Evolutionary conservation across 1,284 basidiomycete genomes (phyloP), one percentile per base, ranked within the genome.

Genomic region (Microbotryomycetes sp.): DNA sequence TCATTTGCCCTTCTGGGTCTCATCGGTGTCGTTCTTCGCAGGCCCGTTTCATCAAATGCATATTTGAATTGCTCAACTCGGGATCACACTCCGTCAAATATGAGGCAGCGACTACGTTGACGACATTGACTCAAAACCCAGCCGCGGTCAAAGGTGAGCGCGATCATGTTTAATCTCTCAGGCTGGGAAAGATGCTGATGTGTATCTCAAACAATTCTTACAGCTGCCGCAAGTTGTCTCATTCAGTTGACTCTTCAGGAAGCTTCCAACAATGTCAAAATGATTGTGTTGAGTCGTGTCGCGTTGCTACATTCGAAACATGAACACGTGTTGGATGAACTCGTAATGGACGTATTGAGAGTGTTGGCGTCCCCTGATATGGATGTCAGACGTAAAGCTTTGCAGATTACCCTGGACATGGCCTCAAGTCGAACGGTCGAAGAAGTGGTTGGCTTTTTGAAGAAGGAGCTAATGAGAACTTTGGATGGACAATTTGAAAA

Each of bases 61-160:
- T 98, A 74, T 96, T 93, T 62, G 92, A 97, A 75, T 82, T 98
- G n/a, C 82, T 98, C 62, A 88, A 88, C 72, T 87, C 89, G 7
- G 80, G 89, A 0, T 94, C 90, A 16, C 89, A 94, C 76, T 89
- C 92, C 3, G 94, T 98, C 72, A 97, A 97, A 77, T 98, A 98
- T 74, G 94, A 98, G 75, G 93, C 96, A 9, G 94, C 96, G 1
- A 92, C 89, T 6, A 97, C 91, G 3, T 82, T 99, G 54, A 97
- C 94, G 0, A 87, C 89, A 2, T 82, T 99, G 52, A 97, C 94
- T 0, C 91, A 96, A 77, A 97, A 96, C 75, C 87, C 93, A 3
- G 90, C 91, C 23, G 94, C 96, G 23, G 85, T 98, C 69, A 97
- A 97, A 81, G 89, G 89, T 89, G 45, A 58, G 72, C 63, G n/a